Conservation (phyloP, 139 green algal species). For the Tetratostichococcus sp. region DNA sequence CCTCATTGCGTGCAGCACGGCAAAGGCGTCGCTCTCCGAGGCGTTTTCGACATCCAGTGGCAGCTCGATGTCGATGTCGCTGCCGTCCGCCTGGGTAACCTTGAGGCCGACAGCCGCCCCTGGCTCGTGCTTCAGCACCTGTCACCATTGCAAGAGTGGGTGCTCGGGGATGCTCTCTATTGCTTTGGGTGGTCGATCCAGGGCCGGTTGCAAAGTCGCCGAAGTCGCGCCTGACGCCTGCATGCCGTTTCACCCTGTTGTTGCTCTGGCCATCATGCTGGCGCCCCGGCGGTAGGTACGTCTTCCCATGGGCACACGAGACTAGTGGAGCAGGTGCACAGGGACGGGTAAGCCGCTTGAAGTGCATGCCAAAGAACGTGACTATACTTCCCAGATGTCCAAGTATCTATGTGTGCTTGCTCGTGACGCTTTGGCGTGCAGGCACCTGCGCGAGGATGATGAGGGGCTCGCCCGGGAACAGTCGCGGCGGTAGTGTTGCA, state of each 20-base stretch:
- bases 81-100: not conserved
- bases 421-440: too few species aligned
- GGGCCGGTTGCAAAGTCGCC: not conserved
- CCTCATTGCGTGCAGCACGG: slow-evolving; percentile 32
- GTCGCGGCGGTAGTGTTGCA: slow-evolving; percentile 17
- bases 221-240: too few species aligned
- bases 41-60: not conserved
- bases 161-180: not conserved
- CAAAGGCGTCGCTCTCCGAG: slow-evolving; percentile 15
- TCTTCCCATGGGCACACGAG: too few species aligned
- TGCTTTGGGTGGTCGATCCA: not conserved
- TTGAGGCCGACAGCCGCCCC: slow-evolving; percentile 12
- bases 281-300: too few species aligned
- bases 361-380: too few species aligned
- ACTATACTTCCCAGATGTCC: too few species aligned
- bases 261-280: too few species aligned
- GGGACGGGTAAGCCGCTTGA: too few species aligned
- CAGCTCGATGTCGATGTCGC: not conserved
- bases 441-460: slow-evolving; percentile 1
- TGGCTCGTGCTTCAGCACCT: slow-evolving; percentile 13
- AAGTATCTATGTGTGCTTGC: too few species aligned
- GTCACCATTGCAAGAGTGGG: not conserved
- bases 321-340: too few species aligned
- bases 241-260: too few species aligned
- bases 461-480: slow-evolving; percentile 27